phyloP scores from a whole-genome alignment of 2,329 filamentous ascomycete species.

The Chaetomium sp. region DNA sequence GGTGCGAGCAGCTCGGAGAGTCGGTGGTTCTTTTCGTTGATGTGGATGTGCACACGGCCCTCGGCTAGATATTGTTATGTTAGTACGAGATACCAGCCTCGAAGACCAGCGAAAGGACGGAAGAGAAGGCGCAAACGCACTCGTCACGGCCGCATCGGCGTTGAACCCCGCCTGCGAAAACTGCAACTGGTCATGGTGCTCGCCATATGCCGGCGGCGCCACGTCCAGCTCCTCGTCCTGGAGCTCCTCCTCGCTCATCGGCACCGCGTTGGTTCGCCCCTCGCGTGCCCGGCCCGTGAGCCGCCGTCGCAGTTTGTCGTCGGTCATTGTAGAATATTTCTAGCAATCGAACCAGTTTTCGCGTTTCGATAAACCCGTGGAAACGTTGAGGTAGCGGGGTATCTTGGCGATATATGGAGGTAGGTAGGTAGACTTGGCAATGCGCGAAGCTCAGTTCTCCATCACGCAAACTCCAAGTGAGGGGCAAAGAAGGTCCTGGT shows the following conservation, averaged over 20 bases:
- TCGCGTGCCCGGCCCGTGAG: background rate
- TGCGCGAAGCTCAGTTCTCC: too few relatives aligned
- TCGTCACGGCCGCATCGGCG: conserved; percentile 53
- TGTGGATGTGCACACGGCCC: conserved; percentile 73
- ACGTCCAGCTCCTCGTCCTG: conserved; percentile 34
- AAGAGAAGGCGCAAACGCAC: conserved; percentile 30
- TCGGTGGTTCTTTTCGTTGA: conserved; percentile 62
- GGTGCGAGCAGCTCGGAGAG: conserved; percentile 63
- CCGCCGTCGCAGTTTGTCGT: background rate
- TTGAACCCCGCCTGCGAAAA: conserved; percentile 58
- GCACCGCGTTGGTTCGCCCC: conserved; percentile 12
- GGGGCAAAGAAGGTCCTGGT: too few relatives aligned
- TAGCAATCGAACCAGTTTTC: too few relatives aligned
- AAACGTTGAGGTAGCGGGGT: too few relatives aligned
- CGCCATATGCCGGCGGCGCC: conserved; percentile 52
- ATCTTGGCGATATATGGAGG: too few relatives aligned
- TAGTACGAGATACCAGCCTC: background rate
- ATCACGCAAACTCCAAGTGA: too few relatives aligned
- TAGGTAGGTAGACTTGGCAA: too few relatives aligned
- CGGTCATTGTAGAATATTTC: background rate
- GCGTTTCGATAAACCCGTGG: too few relatives aligned
- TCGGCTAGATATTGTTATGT: conserved; percentile 44
- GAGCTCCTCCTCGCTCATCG: conserved; percentile 14
- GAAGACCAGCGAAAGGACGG: too few relatives aligned
- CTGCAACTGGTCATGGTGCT: conserved; percentile 48